Conservation (phyloP, 78 protist genomes). For the Dictyostelium citrinum region DNA sequence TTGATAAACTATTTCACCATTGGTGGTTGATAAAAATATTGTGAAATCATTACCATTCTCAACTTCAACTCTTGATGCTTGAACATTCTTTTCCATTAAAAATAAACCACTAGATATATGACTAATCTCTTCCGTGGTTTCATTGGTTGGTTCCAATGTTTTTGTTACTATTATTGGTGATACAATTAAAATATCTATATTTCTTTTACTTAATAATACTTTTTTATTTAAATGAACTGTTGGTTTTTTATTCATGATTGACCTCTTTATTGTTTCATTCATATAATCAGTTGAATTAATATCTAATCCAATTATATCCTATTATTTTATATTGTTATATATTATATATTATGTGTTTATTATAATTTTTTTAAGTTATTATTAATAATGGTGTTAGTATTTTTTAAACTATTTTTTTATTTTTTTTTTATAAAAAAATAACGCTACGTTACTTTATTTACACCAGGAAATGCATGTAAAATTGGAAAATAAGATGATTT, state of each 20-base stretch:
- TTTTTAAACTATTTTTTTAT: not conserved
- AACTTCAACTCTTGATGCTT: not conserved
- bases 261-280: not conserved
- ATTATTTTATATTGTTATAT: too few species aligned
- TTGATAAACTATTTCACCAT: conserved; percentile 30
- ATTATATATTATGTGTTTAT: too few species aligned
- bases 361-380: too few species aligned
- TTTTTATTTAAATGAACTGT: not conserved
- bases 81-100: not conserved
- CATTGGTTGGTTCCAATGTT: not conserved
- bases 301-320: not conserved
- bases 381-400: too few species aligned
- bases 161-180: not conserved
- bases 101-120: conserved; percentile 20
- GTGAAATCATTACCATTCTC: conserved; percentile 16
- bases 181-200: not conserved
- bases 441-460: not conserved
- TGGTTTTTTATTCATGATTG: not conserved
- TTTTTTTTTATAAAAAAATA: not conserved
- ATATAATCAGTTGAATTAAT: not conserved
- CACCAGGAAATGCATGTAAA: not conserved
- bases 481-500: not conserved
- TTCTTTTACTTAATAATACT: not conserved
- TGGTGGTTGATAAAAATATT: not conserved
- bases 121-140: not conserved